Percentiles rank a stretch among this genome's conserved stretches.
Evolutionary conservation across 768 basidiomycete genomes (phyloP).

Genomic region (Phanerochaete carnosa): DNA sequence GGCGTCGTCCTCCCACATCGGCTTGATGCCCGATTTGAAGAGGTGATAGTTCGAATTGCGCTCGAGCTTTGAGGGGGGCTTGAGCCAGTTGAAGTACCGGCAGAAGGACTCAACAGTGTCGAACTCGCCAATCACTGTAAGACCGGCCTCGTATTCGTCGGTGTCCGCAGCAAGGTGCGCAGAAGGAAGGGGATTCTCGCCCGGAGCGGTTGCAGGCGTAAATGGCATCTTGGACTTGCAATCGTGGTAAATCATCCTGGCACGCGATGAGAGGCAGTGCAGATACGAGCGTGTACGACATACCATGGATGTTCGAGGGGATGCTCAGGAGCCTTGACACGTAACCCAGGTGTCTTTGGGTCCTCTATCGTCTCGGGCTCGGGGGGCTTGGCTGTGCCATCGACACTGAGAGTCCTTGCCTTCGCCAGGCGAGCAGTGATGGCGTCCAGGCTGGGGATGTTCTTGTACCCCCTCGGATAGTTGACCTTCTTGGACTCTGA

Average conservation of each 20-base stretch:
- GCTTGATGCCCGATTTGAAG: conserved; percentile 92
- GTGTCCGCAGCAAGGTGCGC: conserved; percentile 52
- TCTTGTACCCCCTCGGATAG: conserved; percentile 72
- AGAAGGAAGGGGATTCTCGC: conserved; percentile 13
- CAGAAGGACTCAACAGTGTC: conserved; percentile 89
- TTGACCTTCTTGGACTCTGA: conserved; percentile 35
- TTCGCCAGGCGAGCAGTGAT: conserved; percentile 80
- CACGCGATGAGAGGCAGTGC: neutral
- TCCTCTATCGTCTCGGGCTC: conserved; percentile 79
- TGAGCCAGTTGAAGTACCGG: conserved; percentile 92
- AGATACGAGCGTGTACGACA: conserved; percentile 19
- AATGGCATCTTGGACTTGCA: conserved; percentile 70
- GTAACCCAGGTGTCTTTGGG: conserved; percentile 75
- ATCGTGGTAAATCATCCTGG: conserved; percentile 90
- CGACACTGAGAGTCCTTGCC: conserved; percentile 55
- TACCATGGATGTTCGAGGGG: conserved; percentile 84
- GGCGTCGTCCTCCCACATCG: conserved; percentile 96
- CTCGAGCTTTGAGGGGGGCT: conserved; percentile 84
- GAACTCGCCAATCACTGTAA: conserved; percentile 86
- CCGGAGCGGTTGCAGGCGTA: conserved; percentile 37
- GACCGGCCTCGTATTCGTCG: conserved; percentile 78
- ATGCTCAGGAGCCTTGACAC: conserved; percentile 70
- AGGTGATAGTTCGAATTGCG: conserved; percentile 93
- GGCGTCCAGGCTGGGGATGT: conserved; percentile 80
- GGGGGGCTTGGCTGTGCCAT: conserved; percentile 65